Percentiles rank a stretch among this genome's conserved stretches.
Evolutionary conservation across 228 moss, liverwort and hornwort genomes (phyloP).

Genomic region (Sphagnum magellanicum): DNA sequence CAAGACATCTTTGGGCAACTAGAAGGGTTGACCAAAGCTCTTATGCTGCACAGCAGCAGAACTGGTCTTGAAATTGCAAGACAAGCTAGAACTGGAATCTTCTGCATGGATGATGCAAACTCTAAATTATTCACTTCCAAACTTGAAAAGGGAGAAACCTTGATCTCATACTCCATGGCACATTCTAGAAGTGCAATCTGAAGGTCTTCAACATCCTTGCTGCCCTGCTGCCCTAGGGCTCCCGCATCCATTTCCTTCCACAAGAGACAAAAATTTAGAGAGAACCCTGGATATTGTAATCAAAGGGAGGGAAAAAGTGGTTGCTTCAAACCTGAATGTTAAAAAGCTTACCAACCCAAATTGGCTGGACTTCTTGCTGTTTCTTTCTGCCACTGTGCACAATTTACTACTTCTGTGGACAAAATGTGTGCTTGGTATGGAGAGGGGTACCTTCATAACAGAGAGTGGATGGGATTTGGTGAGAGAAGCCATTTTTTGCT

Average conservation of each 20-base stretch:
- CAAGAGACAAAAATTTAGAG: background rate
- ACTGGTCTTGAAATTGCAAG: no score
- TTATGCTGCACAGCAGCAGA: no score
- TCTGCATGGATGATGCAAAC: no score
- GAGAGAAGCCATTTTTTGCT: conserved; percentile 39
- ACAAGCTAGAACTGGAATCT: no score
- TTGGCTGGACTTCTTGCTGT: no score
- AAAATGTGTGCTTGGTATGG: background rate
- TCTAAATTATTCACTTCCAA: no score
- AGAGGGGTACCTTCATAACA: conserved; percentile 15
- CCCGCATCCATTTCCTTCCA: conserved; percentile 2
- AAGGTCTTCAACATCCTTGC: conserved; percentile 37
- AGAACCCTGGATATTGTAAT: no score
- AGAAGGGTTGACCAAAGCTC: no score
- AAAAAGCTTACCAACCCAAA: no score
- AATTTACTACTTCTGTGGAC: background rate
- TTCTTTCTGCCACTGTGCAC: background rate
- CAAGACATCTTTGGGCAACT: no score
- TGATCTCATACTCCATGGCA: conserved; percentile 59
- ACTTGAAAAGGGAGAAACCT: conserved; percentile 17
- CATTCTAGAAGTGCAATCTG: conserved; percentile 56
- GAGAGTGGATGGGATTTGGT: conserved; percentile 34
- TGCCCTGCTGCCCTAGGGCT: conserved; percentile 10
- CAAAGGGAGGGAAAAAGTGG: no score
- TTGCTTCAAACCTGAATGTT: no score